Evolutionary conservation across 2,329 filamentous ascomycete genomes (phyloP), one percentile per base, ranked within the genome.

Genomic region (Epichloe sylvatica): DNA sequence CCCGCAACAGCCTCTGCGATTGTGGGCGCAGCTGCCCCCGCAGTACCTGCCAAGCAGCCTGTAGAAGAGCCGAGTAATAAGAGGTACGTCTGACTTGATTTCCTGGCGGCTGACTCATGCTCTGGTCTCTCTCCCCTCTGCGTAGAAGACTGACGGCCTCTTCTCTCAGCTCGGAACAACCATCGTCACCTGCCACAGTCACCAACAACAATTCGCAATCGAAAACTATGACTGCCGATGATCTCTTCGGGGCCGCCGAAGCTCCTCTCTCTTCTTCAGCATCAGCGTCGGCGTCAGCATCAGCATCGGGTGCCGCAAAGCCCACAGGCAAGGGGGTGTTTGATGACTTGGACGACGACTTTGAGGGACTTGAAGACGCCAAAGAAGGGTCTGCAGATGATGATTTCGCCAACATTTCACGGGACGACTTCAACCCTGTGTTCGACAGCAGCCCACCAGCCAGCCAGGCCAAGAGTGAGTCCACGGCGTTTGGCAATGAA

Each of bases 281-380:
- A 0, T 17, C 30, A 30, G 30, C 33, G 11, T 23, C 38, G 25
- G 33, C 48, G 12, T 34, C 42, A 15, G 23, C 45, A 13, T 15
- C 44, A 9, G 30, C 33, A 15, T 23, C 38, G 19, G 30, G 12
- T 6, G 58, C 64, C 13, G 57, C 65, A 5, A 62, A 68, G 51
- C 62, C 59, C 15, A 35, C 52, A 17, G 25, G 65, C 37, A 77
- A 76, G 59, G 66, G 75, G 21, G 74, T 78, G 2, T 87, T 89
- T 62, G 82, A 86, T 53, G 85, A 89, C 46, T 79, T 89, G 52
- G 86, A 88, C 46, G 78, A 83, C 55, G 86, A 88, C 40, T 92
- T 92, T 57, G 84, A 87, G 58, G 86, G 86, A 49, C 76, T 94
- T 15, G 82, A 87, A 52, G 87, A 94, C 60, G 87, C 87, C 42